Base-by-base conservation (phyloP, 1,139 yeast genomes). In the Zygoascus sp. region DNA sequence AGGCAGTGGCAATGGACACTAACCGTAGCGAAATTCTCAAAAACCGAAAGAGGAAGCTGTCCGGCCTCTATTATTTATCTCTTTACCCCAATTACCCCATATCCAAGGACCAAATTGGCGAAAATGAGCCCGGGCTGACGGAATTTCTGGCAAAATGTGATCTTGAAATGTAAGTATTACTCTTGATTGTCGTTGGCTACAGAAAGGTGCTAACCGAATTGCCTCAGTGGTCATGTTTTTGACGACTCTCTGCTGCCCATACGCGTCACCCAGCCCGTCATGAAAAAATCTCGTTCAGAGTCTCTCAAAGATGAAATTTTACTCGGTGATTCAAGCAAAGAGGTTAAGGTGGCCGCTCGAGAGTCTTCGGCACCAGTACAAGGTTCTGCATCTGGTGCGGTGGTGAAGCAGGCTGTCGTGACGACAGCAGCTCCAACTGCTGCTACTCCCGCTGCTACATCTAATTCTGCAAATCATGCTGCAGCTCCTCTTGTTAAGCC, bases 1-100 rank as follows among this genome's bases (percentile, higher is more conserved):
- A 32, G 13, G 16, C 8, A 7, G 28, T 11, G 19, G 7, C 2
- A 9, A 2, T 19, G 13, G 19, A 19, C 11, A 22, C 41, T 32
- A 32, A n/a, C 37, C 27, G 11, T 20, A 63, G 67, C 39, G 66
- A 66, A 27, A 56, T 73, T 28, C 59, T 72, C n/a, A 63, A 66
- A 46, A 61, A 63, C 43, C 65, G 84, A 44, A 77, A 77, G 56
- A 64, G 79, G 22, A 78, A 77, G 58, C 64, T 80, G 28, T 69
- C 80, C 1, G 82, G 79, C 58, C 62, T 80, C 20, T 79, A 76
- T 57, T 75, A 78, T 52, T 72, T 80, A 4, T 73, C 81, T 1
- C 66, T 73, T 40, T 61, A 69, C 30, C 77, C 77, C 3, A 60
- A 67, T 32, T 58, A 64, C 28, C 73, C 76, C 4, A 64, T 73